These are phyloP conservation scores for Trametes hirsuta DNA, from an alignment of 1,284 basidiomycete genomes.

Conservation along the genomic window DNA sequence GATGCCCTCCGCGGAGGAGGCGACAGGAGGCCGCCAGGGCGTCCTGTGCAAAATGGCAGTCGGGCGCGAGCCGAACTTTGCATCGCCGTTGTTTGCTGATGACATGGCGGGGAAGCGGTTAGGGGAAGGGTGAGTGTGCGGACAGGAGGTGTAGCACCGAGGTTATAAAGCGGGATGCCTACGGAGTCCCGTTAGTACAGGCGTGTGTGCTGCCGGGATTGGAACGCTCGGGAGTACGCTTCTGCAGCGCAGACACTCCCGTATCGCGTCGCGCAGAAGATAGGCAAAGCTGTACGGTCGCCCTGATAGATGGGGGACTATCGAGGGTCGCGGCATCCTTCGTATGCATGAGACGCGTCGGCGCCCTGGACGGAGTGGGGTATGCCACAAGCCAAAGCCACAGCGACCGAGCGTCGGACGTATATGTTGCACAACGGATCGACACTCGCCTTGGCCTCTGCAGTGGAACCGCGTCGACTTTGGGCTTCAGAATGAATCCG, in stretches of 20 bases:
- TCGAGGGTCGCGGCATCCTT: too few species aligned
- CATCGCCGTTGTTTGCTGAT: constrained; percentile 15
- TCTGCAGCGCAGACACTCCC: not conserved
- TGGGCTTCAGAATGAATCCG: not conserved
- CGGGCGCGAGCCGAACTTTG: constrained; percentile 23
- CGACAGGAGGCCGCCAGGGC: constrained; percentile 72
- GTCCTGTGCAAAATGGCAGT: constrained; percentile 46
- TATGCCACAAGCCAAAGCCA: too few species aligned
- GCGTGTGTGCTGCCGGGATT: constrained; percentile 4
- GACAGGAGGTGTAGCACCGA: not conserved
- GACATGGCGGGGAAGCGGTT: constrained; percentile 1
- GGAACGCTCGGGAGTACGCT: not conserved
- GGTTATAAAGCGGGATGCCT: not conserved
- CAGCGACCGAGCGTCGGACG: too few species aligned
- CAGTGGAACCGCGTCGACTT: not conserved
- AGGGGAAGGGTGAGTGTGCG: not conserved
- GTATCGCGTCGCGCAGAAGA: not conserved
- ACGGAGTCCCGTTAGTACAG: constrained; percentile 16
- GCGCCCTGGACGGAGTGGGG: too few species aligned
- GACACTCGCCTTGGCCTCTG: not conserved
- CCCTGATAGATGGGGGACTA: too few species aligned
- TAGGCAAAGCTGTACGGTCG: not conserved
- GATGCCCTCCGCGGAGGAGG: constrained; percentile 65
- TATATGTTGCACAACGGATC: too few species aligned
- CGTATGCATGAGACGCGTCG: too few species aligned